Evolutionary conservation across 768 basidiomycete genomes (phyloP), one percentile per base, ranked within the genome.

Genomic region (Dioszegia aurantiaca): DNA sequence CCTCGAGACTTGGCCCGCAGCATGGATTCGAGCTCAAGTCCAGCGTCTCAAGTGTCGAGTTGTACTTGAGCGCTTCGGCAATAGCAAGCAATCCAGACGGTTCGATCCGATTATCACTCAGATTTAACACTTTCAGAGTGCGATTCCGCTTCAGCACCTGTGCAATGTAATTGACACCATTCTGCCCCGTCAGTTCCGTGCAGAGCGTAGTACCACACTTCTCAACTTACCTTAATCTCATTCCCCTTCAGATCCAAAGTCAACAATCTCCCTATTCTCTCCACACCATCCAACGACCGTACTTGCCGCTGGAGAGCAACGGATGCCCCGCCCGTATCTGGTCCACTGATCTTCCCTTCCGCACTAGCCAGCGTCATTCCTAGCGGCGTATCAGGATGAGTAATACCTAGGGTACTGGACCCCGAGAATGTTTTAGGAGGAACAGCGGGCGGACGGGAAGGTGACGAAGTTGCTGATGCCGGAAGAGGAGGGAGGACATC

Each of bases 11-110:
- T 1, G 90, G 90, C 0, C 91, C 91, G 60, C 87, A 89, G 69
- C 94, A 97, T 0, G 93, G 93, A 71, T 98, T 99, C 67, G 86
- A 85, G 72, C 86, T 88, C 48, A 99, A 76, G 75, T 99, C 95
- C 1, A 99, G 82, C 0, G 93, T 98, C 76, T 99, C 95, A 21
- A 99, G 79, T 52, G 85, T 84, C 1, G 88, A 84, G 69, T 99
- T 99, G 72, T 94, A 95, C 86, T 95, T 97, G 87, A 99, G 76
- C 0, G 92, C 88, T 76, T 99, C 94, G 0, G 91, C 92, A 14
- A 99, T 81, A 0, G 82, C 79, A 1, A 86, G 84, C 10, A 99
- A 79, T 53, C 90, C 89, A 9, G 82, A 79, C 0, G 88, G 83
- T 57, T 94, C 94, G 4, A 99, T 83, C 74, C 88, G 90, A 76